Evolutionary conservation across 257 asterid genomes (phyloP).

Genomic region (Penstemon barbatus): DNA sequence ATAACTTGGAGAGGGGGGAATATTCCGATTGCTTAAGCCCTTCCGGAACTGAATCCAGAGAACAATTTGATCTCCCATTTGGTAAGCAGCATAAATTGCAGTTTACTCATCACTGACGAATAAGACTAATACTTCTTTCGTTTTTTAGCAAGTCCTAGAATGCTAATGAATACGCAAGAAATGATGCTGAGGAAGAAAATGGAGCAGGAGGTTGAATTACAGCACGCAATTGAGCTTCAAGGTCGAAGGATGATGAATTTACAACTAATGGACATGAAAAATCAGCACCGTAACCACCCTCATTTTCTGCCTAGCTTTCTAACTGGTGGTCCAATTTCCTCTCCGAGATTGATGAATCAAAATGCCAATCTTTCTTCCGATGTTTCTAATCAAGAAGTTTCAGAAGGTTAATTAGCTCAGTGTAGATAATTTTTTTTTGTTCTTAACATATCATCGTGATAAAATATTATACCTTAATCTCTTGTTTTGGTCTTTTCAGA

Average conservation of each 20-base stretch:
- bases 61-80: constrained; percentile 31
- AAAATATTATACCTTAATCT: neutral
- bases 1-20: constrained; percentile 60
- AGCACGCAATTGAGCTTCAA: constrained; percentile 78
- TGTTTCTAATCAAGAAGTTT: constrained; percentile 41
- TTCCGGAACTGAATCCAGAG: constrained; percentile 64
- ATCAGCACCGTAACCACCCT: constrained; percentile 44
- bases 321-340: constrained; percentile 41
- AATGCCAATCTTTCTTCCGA: constrained; percentile 34
- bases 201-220: constrained; percentile 77
- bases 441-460: neutral
- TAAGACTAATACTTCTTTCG: no score
- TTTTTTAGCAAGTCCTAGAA: neutral
- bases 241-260: constrained; percentile 75
- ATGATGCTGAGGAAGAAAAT: constrained; percentile 66
- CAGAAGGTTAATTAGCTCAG: constrained; percentile 46
- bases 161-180: constrained; percentile 66
- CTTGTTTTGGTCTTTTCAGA: constrained; percentile 32
- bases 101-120: no score
- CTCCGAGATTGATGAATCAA: constrained; percentile 50
- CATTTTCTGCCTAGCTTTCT: constrained; percentile 42
- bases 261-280: constrained; percentile 72
- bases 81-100: no score
- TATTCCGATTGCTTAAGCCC: constrained; percentile 67
- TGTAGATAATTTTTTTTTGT: no score